A percentile compares a stretch with the other conserved stretches of the same genome.
phyloP scores from a whole-genome alignment of 2,329 filamentous ascomycete genomes.

The Ophioceras dolichostomum region DNA sequence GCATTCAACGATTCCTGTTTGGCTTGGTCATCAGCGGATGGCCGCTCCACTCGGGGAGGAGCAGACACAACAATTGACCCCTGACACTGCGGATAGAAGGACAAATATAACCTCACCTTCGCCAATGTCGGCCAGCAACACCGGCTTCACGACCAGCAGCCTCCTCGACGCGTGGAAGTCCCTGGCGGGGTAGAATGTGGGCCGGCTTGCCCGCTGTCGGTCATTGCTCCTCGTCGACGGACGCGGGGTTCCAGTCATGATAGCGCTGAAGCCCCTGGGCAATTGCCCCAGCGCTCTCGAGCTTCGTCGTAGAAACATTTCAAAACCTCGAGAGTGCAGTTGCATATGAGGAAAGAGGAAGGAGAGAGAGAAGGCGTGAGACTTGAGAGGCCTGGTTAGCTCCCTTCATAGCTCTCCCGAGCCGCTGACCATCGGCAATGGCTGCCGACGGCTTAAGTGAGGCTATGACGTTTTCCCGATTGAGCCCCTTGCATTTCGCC shows the following conservation, averaged over 20 bases:
- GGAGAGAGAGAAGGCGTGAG: background rate
- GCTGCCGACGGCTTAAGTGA: conserved; percentile 7
- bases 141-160: conserved; percentile 57
- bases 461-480: conserved; percentile 3
- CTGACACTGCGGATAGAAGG: no score
- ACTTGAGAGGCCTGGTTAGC: no score
- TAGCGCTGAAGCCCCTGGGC: conserved; percentile 25
- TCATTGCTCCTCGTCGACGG: background rate
- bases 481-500: no score
- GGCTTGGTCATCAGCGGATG: no score
- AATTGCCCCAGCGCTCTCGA: conserved; percentile 36
- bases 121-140: conserved; percentile 73
- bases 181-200: conserved; percentile 14
- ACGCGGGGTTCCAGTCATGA: conserved; percentile 12
- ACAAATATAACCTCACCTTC: conserved; percentile 56
- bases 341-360: conserved; percentile 1
- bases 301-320: conserved; percentile 44
- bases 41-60: background rate
- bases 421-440: conserved; percentile 1
- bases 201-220: background rate
- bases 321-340: background rate
- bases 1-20: conserved; percentile 87
- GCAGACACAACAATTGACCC: no score
- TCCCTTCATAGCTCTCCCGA: background rate
- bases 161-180: conserved; percentile 38